A percentile compares a stretch with the other conserved stretches of the same genome.
phyloP scores from a whole-genome alignment of 1,284 basidiomycete genomes.

The Puccinia polysora region DNA sequence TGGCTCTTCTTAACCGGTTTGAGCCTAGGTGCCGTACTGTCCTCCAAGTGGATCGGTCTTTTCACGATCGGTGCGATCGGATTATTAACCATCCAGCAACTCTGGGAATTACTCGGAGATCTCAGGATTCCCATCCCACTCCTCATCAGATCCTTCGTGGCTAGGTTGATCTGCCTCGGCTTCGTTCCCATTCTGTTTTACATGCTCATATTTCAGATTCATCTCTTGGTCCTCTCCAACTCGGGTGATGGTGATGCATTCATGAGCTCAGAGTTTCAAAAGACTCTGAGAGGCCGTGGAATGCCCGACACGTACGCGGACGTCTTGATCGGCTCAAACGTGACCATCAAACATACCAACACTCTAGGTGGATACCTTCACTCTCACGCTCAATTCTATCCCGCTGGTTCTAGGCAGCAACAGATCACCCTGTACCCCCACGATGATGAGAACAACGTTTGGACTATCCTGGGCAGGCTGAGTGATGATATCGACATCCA shows the following conservation, averaged over 20 bases:
- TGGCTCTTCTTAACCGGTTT: conserved; percentile 86
- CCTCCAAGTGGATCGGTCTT: conserved; percentile 97
- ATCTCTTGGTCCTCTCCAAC: conserved; percentile 80
- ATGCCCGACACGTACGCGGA: conserved; percentile 93
- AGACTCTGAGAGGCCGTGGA: conserved; percentile 80
- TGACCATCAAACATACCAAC: conserved; percentile 83
- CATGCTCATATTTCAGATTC: conserved; percentile 90
- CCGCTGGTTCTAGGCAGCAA: conserved; percentile 70
- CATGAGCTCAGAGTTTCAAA: conserved; percentile 98
- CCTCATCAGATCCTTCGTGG: conserved; percentile 78
- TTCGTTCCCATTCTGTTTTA: conserved; percentile 79
- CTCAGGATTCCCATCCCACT: conserved; percentile 68
- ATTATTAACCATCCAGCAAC: conserved; percentile 72
- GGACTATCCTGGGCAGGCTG: conserved; percentile 63
- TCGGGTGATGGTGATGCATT: conserved; percentile 96
- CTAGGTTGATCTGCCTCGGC: conserved; percentile 83
- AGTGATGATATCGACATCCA: conserved; percentile 61
- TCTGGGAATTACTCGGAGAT: conserved; percentile 89
- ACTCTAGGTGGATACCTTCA: conserved; percentile 98
- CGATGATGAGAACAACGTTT: conserved; percentile 83
- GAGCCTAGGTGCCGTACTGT: conserved; percentile 81
- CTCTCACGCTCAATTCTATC: conserved; percentile 85
- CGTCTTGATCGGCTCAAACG: conserved; percentile 74
- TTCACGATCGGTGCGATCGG: conserved; percentile 98
- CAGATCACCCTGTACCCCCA: conserved; percentile 98